Conservation (phyloP, 192 early-diverging fungal species). For the Rhizophagus prolifer region DNA sequence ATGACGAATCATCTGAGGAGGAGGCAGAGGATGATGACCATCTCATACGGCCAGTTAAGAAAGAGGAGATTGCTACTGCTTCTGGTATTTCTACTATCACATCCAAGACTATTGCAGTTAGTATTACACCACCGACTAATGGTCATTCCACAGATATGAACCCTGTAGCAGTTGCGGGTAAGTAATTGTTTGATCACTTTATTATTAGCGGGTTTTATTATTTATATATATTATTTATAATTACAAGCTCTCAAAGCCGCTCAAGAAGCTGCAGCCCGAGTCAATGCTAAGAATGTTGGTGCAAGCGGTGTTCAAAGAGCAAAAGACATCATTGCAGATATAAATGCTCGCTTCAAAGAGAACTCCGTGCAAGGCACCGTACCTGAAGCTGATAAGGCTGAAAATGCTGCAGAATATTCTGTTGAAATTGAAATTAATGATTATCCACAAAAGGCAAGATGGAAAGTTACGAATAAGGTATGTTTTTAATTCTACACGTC, state of each 20-base stretch:
- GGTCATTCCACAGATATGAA: constrained; percentile 11
- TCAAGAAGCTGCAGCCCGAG: constrained; percentile 55
- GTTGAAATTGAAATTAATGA: constrained; percentile 97
- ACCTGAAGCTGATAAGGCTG: constrained; percentile 19
- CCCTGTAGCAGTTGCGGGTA: constrained; percentile 12
- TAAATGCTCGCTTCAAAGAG: constrained; percentile 52
- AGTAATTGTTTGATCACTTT: neutral
- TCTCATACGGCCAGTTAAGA: constrained; percentile 40
- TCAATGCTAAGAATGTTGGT: constrained; percentile 51
- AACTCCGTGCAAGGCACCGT: constrained; percentile 33
- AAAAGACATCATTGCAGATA: constrained; percentile 57
- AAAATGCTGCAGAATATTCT: constrained; percentile 56
- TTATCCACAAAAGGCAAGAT: constrained; percentile 92
- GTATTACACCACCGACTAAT: neutral
- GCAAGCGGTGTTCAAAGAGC: constrained; percentile 45
- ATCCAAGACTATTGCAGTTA: neutral
- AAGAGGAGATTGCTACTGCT: constrained; percentile 35
- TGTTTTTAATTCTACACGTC: neutral
- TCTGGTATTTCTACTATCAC: constrained; percentile 10
- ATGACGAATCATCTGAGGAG: constrained; percentile 70
- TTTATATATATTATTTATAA: neutral
- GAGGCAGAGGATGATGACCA: constrained; percentile 52
- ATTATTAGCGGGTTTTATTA: neutral
- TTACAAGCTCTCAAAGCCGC: constrained; percentile 50
- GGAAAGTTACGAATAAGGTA: constrained; percentile 92